Conservation (phyloP, 148 eudicot species). For the Amaranthus hypochondriacus region DNA sequence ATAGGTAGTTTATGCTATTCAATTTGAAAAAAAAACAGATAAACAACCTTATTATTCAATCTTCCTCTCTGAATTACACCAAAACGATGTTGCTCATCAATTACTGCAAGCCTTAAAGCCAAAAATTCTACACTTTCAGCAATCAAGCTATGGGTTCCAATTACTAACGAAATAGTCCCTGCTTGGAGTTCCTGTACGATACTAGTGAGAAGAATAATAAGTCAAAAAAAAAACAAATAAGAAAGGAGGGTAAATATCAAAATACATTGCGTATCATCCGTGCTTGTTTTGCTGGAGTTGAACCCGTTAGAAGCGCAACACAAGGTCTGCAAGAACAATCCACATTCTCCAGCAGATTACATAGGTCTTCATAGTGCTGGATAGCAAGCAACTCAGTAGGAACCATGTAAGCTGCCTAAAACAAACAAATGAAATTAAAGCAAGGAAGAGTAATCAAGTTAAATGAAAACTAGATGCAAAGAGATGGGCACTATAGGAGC, state of each 20-base stretch:
- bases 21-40: background rate
- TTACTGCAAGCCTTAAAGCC: constrained; percentile 77
- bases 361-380: constrained; percentile 78
- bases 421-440: constrained; percentile 10
- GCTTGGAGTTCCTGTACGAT: constrained; percentile 69
- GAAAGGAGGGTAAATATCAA: background rate
- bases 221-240: background rate
- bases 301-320: constrained; percentile 80
- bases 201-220: constrained; percentile 17
- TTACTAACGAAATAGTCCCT: constrained; percentile 76
- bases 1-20: background rate
- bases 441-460: background rate
- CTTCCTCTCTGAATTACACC: constrained; percentile 97
- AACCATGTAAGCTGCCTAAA: constrained; percentile 95
- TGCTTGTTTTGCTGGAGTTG: constrained; percentile 77
- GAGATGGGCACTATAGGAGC: background rate
- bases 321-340: constrained; percentile 47
- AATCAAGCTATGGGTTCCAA: constrained; percentile 91
- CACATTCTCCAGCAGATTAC: constrained; percentile 52
- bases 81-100: constrained; percentile 96
- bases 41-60: constrained; percentile 80
- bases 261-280: constrained; percentile 68
- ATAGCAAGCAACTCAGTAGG: constrained; percentile 94
- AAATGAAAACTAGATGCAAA: background rate
- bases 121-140: constrained; percentile 79